Base-by-base conservation (phyloP, 805 yeast species). In the Yamadazyma ubonensis region DNA sequence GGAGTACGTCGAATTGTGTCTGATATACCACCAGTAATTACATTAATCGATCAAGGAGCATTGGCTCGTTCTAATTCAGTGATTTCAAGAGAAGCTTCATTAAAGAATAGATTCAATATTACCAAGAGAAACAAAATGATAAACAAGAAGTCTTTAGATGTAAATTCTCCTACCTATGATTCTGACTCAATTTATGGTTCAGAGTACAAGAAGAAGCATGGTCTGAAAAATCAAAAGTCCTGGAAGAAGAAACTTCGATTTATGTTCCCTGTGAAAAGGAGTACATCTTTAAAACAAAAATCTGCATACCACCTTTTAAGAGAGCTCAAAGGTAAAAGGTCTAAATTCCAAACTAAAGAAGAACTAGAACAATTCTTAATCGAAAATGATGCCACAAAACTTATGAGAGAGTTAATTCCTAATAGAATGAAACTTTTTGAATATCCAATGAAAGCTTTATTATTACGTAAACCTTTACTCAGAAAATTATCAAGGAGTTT, bases 231-330 rank as follows among this genome's bases (percentile, higher is more conserved):
- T n/a, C 27, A 18, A 21, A 26, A 25, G 21, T 15, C 12, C 19
- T 47, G 19, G 21, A 27, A 23, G 8, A 8, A 17, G n/a, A 41
- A 29, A 12, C 6, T 41, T 2, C 38, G 43, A 21, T 65, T 58
- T 29, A 29, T 55, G 19, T 67, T 66, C 36, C 71, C 71, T 5
- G 67, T 67, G 4, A 58, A 51, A 33, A 48, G 71, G 29, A 58
- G 53, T 26, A 58, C 60, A 1, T 65, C 71, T 1, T 58, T 65
- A 38, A 61, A 58, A 20, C 44, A 41, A 10, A 30, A 36, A 4
- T 30, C 49, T 4, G 34, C 45, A 9, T 48, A 45, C 33, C 42
- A 38, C 16, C 30, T 42, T 10, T 26, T 47, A 11, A 39, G 39
- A 28, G 43, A 42, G 15, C 32, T 21, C n/a, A 39, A 38, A 29